Percentiles rank a stretch among this genome's conserved stretches.
Conservation (phyloP, 352 stramenopile species). For the Hyaloperonospora arabidopsidis region DNA sequence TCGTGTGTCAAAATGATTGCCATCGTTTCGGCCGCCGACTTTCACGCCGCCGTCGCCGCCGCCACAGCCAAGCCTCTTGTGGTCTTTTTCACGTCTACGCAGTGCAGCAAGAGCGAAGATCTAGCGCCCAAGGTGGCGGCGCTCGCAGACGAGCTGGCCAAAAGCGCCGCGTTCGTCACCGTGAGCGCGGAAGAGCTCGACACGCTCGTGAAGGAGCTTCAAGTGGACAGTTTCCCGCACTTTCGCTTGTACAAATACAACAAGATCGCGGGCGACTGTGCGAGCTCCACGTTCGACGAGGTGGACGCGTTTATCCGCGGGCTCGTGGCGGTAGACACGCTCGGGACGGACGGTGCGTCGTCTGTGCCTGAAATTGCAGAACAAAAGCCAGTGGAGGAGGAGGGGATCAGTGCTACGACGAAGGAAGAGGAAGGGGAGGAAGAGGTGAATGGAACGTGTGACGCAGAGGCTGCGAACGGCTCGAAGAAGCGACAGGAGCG, state of each 20-base stretch:
- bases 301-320: slow-evolving; percentile 32
- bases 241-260: slow-evolving; percentile 66
- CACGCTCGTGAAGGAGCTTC: slow-evolving; percentile 57
- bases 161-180: slow-evolving; percentile 32
- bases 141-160: slow-evolving; percentile 38
- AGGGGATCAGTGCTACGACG: background rate
- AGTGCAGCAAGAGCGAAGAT: slow-evolving; percentile 59
- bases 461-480: background rate
- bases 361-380: slow-evolving; percentile 11
- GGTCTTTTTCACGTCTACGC: slow-evolving; percentile 52
- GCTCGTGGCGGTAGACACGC: slow-evolving; percentile 14
- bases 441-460: background rate
- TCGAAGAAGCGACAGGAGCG: slow-evolving; percentile 32
- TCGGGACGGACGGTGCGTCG: slow-evolving; percentile 6
- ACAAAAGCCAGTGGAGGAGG: slow-evolving; percentile 14
- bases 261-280: slow-evolving; percentile 51
- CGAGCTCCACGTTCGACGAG: slow-evolving; percentile 70
- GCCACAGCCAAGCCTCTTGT: slow-evolving; percentile 32
- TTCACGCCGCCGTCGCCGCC: slow-evolving; percentile 27
- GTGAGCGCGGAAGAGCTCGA: slow-evolving; percentile 58
- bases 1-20: slow-evolving; percentile 22
- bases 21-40: slow-evolving; percentile 36
- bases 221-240: slow-evolving; percentile 67
- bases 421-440: slow-evolving; percentile 3
- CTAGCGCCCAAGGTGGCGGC: slow-evolving; percentile 44